Conservation (phyloP, 805 yeast genomes). For the Sungouiella thailandica region DNA sequence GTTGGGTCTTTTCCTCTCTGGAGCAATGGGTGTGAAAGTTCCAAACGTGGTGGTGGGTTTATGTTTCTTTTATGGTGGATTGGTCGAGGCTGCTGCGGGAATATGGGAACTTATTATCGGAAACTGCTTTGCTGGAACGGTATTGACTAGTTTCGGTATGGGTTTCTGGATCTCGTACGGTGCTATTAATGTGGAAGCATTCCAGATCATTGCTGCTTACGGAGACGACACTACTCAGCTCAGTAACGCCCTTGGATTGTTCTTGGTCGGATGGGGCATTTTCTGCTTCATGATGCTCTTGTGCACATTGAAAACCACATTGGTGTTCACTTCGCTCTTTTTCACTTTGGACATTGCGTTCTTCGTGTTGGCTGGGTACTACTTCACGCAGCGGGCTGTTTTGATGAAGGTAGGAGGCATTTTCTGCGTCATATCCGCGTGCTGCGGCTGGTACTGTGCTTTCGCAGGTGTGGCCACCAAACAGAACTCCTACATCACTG, state of each 20-base stretch:
- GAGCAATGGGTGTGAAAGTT: conserved; percentile 40
- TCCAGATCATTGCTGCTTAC: conserved; percentile 49
- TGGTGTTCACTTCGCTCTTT: conserved; percentile 49
- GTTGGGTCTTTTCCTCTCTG: conserved; percentile 42
- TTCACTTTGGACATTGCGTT: conserved; percentile 51
- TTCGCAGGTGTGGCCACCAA: conserved; percentile 15
- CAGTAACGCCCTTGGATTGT: conserved; percentile 53
- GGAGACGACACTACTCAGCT: conserved; percentile 36
- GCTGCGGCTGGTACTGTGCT: conserved; percentile 16
- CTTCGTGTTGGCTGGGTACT: conserved; percentile 45
- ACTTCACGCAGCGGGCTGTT: conserved; percentile 33
- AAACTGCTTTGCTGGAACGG: conserved; percentile 53
- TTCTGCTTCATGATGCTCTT: conserved; percentile 56
- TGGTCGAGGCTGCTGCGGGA: conserved; percentile 47
- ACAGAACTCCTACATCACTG: conserved; percentile 11
- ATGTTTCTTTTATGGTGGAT: conserved; percentile 46
- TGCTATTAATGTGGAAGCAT: conserved; percentile 47
- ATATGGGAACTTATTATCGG: conserved; percentile 46
- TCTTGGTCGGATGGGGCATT: conserved; percentile 57
- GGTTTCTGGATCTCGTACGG: conserved; percentile 52
- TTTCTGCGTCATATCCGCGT: conserved; percentile 10
- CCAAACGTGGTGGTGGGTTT: conserved; percentile 44
- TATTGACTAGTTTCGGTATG: conserved; percentile 45
- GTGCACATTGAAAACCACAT: conserved; percentile 49
- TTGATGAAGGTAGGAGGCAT: conserved; percentile 14